Conservation (phyloP, 495 filamentous ascomycete genomes). For the Hypoxylon perforatum region DNA sequence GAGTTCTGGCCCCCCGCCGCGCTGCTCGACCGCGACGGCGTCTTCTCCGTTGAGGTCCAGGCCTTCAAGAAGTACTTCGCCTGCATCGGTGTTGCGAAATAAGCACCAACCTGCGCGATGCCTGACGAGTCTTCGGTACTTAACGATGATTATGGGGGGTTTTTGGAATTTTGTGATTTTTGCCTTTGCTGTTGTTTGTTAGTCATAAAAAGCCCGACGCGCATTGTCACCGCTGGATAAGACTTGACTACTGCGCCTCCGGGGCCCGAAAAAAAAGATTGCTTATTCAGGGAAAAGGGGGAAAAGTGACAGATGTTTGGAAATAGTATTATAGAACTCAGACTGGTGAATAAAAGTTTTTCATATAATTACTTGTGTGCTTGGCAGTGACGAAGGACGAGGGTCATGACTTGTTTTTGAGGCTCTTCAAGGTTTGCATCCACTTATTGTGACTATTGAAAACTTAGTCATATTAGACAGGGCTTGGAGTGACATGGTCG, state of each 20-base stretch:
- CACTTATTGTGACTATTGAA: too few species aligned
- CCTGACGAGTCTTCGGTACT: too few species aligned
- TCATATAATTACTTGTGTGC: background rate
- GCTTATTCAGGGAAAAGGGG: background rate
- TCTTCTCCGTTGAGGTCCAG: conserved; percentile 46
- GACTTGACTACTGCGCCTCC: background rate
- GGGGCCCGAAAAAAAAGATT: background rate
- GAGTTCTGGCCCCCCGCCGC: conserved; percentile 49
- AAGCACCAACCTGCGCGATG: background rate
- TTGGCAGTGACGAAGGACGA: background rate
- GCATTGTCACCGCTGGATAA: too few species aligned
- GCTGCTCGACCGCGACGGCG: conserved; percentile 45
- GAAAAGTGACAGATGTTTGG: conserved; percentile 2
- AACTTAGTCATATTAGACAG: too few species aligned
- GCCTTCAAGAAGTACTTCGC: conserved; percentile 52
- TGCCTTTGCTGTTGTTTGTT: too few species aligned
- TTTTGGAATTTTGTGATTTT: too few species aligned
- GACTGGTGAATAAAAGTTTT: conserved; percentile 8
- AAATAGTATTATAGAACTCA: conserved; percentile 8
- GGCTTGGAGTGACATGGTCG: too few species aligned
- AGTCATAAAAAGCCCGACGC: too few species aligned
- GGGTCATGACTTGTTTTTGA: too few species aligned
- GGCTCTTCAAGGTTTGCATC: too few species aligned
- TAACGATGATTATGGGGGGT: too few species aligned
- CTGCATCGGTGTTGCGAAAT: conserved; percentile 51